phyloP scores from a whole-genome alignment of 1,139 yeast genomes.

The Scheffersomyces illinoinensis region DNA sequence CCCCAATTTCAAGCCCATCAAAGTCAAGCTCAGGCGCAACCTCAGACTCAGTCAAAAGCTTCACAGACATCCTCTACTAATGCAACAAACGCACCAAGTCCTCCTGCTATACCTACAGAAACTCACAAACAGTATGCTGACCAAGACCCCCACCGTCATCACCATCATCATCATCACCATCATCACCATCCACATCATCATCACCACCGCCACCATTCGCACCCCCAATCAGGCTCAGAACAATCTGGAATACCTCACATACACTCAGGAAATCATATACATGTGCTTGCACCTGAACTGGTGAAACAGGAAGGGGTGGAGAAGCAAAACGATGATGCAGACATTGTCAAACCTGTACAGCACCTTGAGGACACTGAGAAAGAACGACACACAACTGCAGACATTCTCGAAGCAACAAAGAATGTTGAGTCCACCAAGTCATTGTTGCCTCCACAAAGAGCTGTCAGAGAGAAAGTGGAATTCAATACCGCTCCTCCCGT shows the following conservation, averaged over 20 bases:
- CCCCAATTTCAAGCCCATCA: neutral
- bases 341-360: constrained; percentile 2
- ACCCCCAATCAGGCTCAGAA: constrained; percentile 1
- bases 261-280: constrained; percentile 6
- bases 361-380: neutral
- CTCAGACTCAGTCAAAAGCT: neutral
- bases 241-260: constrained; percentile 5
- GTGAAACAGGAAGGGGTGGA: neutral
- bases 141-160: neutral
- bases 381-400: neutral
- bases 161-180: constrained; percentile 5
- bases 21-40: constrained; percentile 1
- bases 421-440: neutral
- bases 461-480: neutral
- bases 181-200: constrained; percentile 9
- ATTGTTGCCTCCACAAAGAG: neutral
- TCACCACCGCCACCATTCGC: constrained; percentile 7
- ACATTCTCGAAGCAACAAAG: neutral
- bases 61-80: constrained; percentile 4
- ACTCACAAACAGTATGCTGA: neutral
- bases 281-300: neutral
- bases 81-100: constrained; percentile 5
- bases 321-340: constrained; percentile 3
- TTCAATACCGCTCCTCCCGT: constrained; percentile 9
- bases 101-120: constrained; percentile 8